phyloP scores from a whole-genome alignment of 2,329 filamentous ascomycete genomes.

The Alternaria arborescens region DNA sequence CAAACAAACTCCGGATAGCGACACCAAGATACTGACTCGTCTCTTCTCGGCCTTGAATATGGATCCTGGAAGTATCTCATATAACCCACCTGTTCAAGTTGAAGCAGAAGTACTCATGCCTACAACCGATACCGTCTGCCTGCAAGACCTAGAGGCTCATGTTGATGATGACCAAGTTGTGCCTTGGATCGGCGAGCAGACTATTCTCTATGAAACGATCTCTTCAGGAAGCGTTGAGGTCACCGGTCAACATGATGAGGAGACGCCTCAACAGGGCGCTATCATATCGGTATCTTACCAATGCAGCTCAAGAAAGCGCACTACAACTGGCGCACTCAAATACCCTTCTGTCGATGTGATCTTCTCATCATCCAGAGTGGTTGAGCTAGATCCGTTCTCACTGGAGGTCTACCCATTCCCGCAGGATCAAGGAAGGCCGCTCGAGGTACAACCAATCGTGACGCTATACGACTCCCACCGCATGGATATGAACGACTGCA shows the following conservation, averaged over 20 bases:
- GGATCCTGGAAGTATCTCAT: too few species aligned
- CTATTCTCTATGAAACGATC: fast-evolving
- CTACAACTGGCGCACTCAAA: background rate
- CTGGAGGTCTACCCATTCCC: background rate
- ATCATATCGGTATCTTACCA: background rate
- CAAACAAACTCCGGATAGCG: background rate
- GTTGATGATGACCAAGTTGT: too few species aligned
- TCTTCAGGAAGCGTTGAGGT: background rate
- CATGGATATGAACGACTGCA: background rate
- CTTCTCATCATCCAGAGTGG: background rate
- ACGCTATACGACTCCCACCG: fast-evolving
- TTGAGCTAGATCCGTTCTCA: background rate
- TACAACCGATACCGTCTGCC: background rate
- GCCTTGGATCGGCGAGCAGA: background rate
- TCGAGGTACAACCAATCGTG: background rate
- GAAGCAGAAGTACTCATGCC: background rate
- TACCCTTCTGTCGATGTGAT: background rate
- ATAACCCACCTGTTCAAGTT: too few species aligned
- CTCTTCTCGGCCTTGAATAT: background rate
- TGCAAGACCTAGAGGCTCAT: background rate
- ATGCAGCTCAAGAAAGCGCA: background rate
- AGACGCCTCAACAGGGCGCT: background rate
- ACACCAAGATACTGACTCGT: background rate
- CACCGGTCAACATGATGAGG: fast-evolving
- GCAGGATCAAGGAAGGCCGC: background rate